These are phyloP conservation scores for Pyrenophora seminiperda DNA, from an alignment of 2,329 filamentous ascomycete species.

Conservation along the genomic window DNA sequence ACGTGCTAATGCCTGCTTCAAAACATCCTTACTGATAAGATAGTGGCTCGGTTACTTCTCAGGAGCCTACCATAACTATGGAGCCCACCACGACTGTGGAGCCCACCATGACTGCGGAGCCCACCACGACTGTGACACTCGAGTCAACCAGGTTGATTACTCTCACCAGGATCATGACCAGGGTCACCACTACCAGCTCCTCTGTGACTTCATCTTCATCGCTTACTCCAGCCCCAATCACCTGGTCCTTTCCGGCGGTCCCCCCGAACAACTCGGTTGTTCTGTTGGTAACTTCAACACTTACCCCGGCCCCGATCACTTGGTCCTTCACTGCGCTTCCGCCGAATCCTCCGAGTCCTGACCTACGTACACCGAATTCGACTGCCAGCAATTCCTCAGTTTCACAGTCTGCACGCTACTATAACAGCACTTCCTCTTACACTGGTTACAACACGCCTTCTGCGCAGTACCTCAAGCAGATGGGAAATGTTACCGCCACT, in stretches of 20 bases:
- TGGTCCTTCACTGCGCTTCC: slow-evolving; percentile 3
- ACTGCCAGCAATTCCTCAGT: slow-evolving; percentile 3
- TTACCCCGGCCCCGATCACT: neutral
- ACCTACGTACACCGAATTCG: too few species aligned
- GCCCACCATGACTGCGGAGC: too few species aligned
- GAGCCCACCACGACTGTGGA: too few species aligned
- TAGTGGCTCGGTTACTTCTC: slow-evolving; percentile 1
- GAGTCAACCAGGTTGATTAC: slow-evolving; percentile 19
- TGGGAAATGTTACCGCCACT: neutral
- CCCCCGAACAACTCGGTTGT: too few species aligned
- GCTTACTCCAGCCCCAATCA: neutral
- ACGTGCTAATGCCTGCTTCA: neutral
- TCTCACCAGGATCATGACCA: neutral
- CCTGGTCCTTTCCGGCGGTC: slow-evolving; percentile 3
- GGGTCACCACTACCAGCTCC: neutral
- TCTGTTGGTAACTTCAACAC: too few species aligned
- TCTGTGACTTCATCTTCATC: neutral
- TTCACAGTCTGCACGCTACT: neutral
- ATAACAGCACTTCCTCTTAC: slow-evolving; percentile 5
- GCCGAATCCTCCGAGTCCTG: too few species aligned
- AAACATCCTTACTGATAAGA: neutral
- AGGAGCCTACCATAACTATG: slow-evolving; percentile 20
- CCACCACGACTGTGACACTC: slow-evolving; percentile 23
- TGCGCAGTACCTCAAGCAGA: slow-evolving; percentile 10
- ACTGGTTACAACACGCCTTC: slow-evolving; percentile 12